Percentiles rank a stretch among this genome's conserved stretches.
phyloP scores from a whole-genome alignment of 305 asterid genomes.

The Rubia balearica region DNA sequence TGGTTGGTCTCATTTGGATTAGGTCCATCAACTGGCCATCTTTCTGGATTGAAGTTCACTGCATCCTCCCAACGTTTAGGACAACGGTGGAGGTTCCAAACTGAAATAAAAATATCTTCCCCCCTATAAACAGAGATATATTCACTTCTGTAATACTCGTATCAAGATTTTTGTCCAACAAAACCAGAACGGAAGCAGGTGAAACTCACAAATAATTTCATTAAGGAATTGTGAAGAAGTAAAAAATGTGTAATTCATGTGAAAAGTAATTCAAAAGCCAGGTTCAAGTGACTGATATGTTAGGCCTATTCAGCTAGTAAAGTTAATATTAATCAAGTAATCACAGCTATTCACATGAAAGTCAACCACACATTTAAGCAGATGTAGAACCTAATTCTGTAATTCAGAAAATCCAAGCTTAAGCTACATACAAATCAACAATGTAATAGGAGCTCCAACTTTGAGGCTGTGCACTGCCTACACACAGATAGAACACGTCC shows the following conservation, averaged over 20 bases:
- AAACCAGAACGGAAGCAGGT: not conserved
- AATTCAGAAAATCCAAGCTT: not conserved
- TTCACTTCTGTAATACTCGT: not conserved
- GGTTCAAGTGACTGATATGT: not conserved
- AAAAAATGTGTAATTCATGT: not conserved
- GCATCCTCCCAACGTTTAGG: constrained; percentile 85
- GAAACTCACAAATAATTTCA: not conserved
- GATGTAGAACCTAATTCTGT: not conserved
- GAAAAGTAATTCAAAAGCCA: not conserved
- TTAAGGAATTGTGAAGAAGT: not conserved
- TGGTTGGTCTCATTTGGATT: constrained; percentile 96
- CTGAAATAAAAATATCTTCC: constrained; percentile 90
- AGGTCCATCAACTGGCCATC: constrained; percentile 98
- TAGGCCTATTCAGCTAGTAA: not conserved
- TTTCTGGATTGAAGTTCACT: constrained; percentile 82
- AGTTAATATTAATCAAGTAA: not conserved
- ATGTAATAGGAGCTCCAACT: not conserved
- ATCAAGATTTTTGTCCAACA: not conserved
- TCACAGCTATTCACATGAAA: not conserved
- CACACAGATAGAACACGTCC: not conserved
- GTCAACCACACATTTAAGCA: not conserved
- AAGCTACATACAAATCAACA: not conserved
- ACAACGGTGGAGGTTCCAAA: constrained; percentile 93
- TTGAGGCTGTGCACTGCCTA: not conserved
- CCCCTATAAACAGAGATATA: constrained; percentile 41